A percentile compares a stretch with the other conserved stretches of the same genome.
Conservation (phyloP, 2,329 filamentous ascomycete species). For the Apiospora arundinis region DNA sequence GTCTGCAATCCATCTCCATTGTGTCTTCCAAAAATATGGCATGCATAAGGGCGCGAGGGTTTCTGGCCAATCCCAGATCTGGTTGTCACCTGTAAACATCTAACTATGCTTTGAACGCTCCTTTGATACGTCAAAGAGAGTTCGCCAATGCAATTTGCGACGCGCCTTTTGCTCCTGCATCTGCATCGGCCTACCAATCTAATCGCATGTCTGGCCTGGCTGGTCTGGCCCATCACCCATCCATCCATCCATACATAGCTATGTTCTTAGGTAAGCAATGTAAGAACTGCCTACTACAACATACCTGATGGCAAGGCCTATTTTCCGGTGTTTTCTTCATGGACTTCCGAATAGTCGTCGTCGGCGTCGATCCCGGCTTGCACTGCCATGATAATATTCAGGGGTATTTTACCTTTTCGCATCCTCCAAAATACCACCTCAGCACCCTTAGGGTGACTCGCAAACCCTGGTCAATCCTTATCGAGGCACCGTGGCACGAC, state of each 20-base stretch:
- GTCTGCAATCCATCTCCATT: background rate
- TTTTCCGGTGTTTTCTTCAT: too few relatives aligned
- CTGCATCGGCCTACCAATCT: background rate
- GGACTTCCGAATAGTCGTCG: background rate
- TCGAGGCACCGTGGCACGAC: background rate
- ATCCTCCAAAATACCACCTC: background rate
- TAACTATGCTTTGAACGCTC: background rate
- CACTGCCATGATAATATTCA: background rate
- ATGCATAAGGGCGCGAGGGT: background rate
- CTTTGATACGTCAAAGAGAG: background rate
- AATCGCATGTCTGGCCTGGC: background rate
- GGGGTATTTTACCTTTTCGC: background rate
- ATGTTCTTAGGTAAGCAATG: background rate
- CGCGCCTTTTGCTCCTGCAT: slow-evolving; percentile 1
- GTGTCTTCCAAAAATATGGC: background rate
- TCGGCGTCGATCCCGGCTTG: background rate
- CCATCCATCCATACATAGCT: too few relatives aligned
- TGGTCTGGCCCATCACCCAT: too few relatives aligned
- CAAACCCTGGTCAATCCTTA: background rate
- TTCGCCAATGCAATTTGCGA: background rate
- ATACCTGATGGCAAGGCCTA: too few relatives aligned
- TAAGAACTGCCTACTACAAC: background rate
- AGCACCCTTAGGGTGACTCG: background rate
- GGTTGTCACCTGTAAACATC: background rate
- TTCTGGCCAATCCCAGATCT: background rate